These are phyloP conservation scores for Coemansia sp. DNA, from an alignment of 192 early-diverging fungal genomes.

Conservation along the genomic window DNA sequence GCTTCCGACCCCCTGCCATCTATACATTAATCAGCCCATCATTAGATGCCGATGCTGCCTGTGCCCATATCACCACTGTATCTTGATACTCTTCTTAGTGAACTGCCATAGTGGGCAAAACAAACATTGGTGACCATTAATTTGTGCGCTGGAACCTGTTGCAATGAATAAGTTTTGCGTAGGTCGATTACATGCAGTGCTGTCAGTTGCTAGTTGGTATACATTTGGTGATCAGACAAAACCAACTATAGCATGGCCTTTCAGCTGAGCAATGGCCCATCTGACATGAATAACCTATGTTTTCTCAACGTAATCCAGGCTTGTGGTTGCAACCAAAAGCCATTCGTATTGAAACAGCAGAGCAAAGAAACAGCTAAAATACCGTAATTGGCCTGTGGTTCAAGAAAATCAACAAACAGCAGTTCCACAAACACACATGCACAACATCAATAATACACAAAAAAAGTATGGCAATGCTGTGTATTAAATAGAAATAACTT, in stretches of 20 bases:
- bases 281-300: no score
- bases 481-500: slow-evolving; percentile 25
- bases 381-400: no score
- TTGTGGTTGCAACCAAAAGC: no score
- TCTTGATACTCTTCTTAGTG: neutral
- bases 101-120: slow-evolving; percentile 52
- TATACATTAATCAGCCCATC: slow-evolving; percentile 91
- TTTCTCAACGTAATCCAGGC: no score
- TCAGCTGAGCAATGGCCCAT: no score
- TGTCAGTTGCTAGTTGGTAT: no score
- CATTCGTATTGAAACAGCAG: no score
- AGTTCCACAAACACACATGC: no score
- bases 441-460: neutral
- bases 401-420: slow-evolving; percentile 61
- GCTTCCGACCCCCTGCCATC: slow-evolving; percentile 90
- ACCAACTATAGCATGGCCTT: no score
- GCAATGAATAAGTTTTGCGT: slow-evolving; percentile 31
- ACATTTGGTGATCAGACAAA: no score
- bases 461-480: neutral
- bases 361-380: no score
- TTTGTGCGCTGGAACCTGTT: slow-evolving; percentile 83
- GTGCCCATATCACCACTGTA: slow-evolving; percentile 17
- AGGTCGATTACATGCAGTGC: no score
- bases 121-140: slow-evolving; percentile 81
- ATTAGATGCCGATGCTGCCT: slow-evolving; percentile 63